Evolutionary conservation across 2,329 filamentous ascomycete genomes (phyloP).

Genomic region (Graphiopsis chlorocephala): DNA sequence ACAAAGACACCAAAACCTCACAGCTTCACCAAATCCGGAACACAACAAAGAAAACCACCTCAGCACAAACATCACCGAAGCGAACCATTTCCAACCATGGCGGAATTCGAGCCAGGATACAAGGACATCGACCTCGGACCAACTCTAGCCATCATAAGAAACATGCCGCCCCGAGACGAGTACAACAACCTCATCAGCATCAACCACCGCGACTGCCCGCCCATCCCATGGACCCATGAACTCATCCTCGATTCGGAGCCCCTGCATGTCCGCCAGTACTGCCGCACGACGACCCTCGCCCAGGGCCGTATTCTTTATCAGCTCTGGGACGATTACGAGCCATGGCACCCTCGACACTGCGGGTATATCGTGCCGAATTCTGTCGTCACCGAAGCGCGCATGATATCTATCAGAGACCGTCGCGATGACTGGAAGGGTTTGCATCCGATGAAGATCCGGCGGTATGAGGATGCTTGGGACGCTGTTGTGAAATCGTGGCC

Average conservation of each 20-base stretch:
- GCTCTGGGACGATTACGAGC: background rate
- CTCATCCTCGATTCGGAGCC: background rate
- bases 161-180: background rate
- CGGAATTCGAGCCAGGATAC: background rate
- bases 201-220: background rate
- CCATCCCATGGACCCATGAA: background rate
- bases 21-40: background rate
- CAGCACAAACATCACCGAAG: background rate
- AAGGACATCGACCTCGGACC: background rate
- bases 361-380: background rate
- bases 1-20: background rate
- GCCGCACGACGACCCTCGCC: slow-evolving; percentile 9
- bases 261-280: background rate
- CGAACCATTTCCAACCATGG: background rate
- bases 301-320: slow-evolving; percentile 11
- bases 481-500: background rate
- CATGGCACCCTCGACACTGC: background rate
- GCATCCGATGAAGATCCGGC: background rate
- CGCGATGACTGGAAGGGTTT: background rate
- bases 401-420: background rate
- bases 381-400: background rate
- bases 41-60: background rate
- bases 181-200: slow-evolving; percentile 7
- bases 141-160: background rate
- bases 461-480: background rate